Evolutionary conservation across 495 filamentous ascomycete genomes (phyloP).

Genomic region (Penicillium parvum): DNA sequence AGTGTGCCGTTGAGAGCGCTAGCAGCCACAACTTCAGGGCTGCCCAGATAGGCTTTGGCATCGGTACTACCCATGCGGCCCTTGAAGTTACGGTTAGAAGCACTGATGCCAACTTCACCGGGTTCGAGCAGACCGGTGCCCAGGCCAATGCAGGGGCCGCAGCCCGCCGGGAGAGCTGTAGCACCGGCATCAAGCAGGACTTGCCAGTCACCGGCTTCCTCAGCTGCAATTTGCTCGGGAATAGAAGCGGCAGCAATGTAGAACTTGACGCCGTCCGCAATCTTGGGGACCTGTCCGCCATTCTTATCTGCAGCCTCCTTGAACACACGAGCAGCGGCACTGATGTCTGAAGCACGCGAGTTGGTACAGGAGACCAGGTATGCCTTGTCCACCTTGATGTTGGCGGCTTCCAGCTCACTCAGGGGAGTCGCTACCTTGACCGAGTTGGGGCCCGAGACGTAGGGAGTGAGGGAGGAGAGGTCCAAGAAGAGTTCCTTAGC

Average conservation of each 20-base stretch:
- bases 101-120: conserved; percentile 85
- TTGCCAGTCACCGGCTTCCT: conserved; percentile 86
- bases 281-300: conserved; percentile 59
- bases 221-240: conserved; percentile 72
- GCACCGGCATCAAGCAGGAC: conserved; percentile 76
- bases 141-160: conserved; percentile 88
- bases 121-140: conserved; percentile 76
- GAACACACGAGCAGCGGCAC: conserved; percentile 82
- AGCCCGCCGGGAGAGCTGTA: conserved; percentile 68
- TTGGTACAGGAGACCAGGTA: conserved; percentile 95
- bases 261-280: conserved; percentile 75
- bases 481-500: conserved; percentile 75
- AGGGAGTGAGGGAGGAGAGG: conserved; percentile 79
- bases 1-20: conserved; percentile 77
- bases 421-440: conserved; percentile 81
- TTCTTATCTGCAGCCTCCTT: conserved; percentile 61
- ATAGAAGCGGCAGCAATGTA: conserved; percentile 88
- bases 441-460: conserved; percentile 86
- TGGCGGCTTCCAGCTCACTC: conserved; percentile 61
- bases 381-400: conserved; percentile 77
- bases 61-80: conserved; percentile 83
- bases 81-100: conserved; percentile 90
- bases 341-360: conserved; percentile 74
- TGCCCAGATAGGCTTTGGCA: conserved; percentile 83
- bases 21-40: conserved; percentile 88